Evolutionary conservation across 257 asterid species (phyloP).

Genomic region (Ilex aquifolium): DNA sequence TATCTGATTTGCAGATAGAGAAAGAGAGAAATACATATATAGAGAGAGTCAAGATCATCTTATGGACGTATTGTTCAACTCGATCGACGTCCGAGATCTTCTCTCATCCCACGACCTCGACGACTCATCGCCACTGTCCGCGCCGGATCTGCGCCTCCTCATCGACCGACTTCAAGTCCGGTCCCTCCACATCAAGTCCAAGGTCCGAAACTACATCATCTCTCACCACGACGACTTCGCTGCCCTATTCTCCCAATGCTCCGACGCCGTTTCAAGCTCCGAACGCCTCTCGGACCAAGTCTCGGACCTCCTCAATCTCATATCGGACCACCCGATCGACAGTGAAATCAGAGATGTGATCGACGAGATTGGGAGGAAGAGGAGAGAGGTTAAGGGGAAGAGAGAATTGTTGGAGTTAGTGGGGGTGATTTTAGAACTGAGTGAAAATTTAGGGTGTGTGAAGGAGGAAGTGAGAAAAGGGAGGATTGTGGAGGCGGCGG

Average conservation of each 20-base stretch:
- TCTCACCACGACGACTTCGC: conserved; percentile 74
- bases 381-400: conserved; percentile 63
- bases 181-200: conserved; percentile 71
- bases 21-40: too few relatives aligned
- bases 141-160: conserved; percentile 95
- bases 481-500: conserved; percentile 66
- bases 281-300: conserved; percentile 39
- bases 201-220: conserved; percentile 69
- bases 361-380: conserved; percentile 53
- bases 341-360: conserved; percentile 40
- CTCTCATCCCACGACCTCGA: conserved; percentile 50
- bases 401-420: conserved; percentile 51
- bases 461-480: conserved; percentile 44
- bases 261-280: conserved; percentile 60
- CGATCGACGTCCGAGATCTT: conserved; percentile 72
- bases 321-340: conserved; percentile 63
- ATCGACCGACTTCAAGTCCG: conserved; percentile 74
- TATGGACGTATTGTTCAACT: too few relatives aligned
- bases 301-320: conserved; percentile 36
- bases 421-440: conserved; percentile 53
- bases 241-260: conserved; percentile 66
- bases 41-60: too few relatives aligned
- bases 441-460: conserved; percentile 38
- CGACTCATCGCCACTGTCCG: conserved; percentile 64
- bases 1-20: too few relatives aligned